phyloP scores from a whole-genome alignment of 768 basidiomycete species.

The Russula lepida region DNA sequence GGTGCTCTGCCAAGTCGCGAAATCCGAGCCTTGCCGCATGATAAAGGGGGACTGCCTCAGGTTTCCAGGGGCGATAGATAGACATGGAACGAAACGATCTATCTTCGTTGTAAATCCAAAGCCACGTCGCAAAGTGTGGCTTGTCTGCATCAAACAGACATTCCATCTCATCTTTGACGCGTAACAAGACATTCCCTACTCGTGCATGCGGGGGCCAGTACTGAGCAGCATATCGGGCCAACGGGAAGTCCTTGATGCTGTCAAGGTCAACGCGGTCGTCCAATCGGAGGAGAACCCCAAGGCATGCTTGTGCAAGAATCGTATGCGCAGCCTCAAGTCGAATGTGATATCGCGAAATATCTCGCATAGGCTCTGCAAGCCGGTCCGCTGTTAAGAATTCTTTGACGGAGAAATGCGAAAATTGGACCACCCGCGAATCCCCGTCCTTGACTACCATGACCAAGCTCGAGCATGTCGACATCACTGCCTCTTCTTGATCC shows the following conservation, averaged over 20 bases:
- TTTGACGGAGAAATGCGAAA: conserved; percentile 2
- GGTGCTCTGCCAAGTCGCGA: not conserved
- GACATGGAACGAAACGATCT: not conserved
- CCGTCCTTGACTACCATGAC: not conserved
- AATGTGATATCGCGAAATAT: not conserved
- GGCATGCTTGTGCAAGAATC: not conserved
- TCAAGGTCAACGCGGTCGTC: not conserved
- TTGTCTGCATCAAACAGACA: not conserved
- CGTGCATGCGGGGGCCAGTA: not conserved
- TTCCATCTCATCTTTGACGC: not conserved
- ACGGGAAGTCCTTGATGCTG: not conserved
- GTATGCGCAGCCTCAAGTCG: not conserved
- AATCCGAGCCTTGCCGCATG: not conserved
- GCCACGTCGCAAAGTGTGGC: not conserved
- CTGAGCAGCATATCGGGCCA: not conserved
- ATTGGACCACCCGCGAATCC: not conserved
- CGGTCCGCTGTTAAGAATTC: not conserved
- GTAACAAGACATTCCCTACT: not conserved
- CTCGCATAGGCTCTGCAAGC: not conserved
- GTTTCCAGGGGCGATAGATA: not conserved
- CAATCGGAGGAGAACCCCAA: not conserved
- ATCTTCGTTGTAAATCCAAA: not conserved
- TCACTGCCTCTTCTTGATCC: not conserved
- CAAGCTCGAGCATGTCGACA: not conserved
- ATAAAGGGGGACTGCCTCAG: not conserved